Conservation (phyloP, 2,329 filamentous ascomycete species). For the Clarireedia hainanense region DNA sequence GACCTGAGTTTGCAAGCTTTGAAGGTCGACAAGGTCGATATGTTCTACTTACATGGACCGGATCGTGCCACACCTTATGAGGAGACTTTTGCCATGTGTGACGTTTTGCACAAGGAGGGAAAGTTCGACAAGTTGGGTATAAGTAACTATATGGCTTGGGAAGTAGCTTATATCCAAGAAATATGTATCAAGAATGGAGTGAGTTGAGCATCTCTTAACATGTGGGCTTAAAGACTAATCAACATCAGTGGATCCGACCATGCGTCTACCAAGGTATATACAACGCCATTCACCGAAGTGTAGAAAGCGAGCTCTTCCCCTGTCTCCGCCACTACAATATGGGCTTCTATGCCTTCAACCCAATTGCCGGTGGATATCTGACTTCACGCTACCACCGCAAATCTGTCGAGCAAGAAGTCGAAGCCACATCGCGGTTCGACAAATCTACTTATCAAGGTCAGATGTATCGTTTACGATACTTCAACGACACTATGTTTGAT, state of each 20-base stretch:
- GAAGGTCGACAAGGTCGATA: conserved; percentile 36
- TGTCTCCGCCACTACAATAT: conserved; percentile 51
- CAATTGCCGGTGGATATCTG: conserved; percentile 41
- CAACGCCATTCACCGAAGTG: conserved; percentile 34
- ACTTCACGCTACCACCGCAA: conserved; percentile 41
- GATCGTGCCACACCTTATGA: conserved; percentile 25
- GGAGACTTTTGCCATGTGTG: conserved; percentile 24
- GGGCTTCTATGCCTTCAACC: conserved; percentile 55
- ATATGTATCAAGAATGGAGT: conserved; percentile 27
- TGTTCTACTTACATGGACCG: conserved; percentile 26
- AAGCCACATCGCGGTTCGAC: conserved; percentile 16
- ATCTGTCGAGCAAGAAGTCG: conserved; percentile 29
- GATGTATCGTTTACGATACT: conserved; percentile 49
- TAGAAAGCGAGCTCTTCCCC: conserved; percentile 53
- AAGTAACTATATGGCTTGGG: conserved; percentile 48
- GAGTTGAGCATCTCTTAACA: background rate
- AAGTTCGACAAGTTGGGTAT: conserved; percentile 43
- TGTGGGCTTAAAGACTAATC: background rate
- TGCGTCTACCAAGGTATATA: conserved; percentile 30
- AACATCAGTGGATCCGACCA: conserved; percentile 25
- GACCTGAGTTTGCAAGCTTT: conserved; percentile 45
- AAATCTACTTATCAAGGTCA: conserved; percentile 41
- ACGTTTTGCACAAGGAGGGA: conserved; percentile 30
- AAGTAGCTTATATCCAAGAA: conserved; percentile 25
- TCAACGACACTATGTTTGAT: conserved; percentile 53